A percentile compares a stretch with the other conserved stretches of the same genome.
Conservation (phyloP, 352 stramenopile genomes). For the Pythium pectinolyticum region DNA sequence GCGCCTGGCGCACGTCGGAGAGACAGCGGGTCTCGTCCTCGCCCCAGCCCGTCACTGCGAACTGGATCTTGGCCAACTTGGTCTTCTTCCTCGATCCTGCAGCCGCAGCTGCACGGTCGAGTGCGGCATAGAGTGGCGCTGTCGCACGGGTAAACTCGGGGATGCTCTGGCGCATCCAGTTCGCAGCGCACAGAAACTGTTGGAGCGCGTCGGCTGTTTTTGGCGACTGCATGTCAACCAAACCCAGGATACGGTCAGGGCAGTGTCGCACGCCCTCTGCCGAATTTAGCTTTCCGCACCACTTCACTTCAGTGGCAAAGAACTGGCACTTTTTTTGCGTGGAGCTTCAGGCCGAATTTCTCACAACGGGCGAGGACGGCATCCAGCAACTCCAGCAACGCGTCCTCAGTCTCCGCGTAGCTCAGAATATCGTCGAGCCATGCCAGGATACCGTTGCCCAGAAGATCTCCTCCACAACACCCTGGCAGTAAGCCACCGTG, state of each 20-base stretch:
- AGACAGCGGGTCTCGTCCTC: no score
- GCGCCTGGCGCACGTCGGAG: no score
- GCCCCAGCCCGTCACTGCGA: no score
- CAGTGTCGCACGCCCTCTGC: neutral
- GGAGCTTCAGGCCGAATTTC: neutral
- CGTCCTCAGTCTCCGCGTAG: conserved; percentile 17
- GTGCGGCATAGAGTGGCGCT: no score
- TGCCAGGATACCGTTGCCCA: no score
- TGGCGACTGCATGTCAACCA: neutral
- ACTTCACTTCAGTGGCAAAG: neutral
- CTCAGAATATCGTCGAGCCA: conserved; percentile 31
- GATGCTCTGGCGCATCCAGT: neutral
- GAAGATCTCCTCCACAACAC: conserved; percentile 16
- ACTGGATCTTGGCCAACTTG: no score
- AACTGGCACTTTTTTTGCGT: neutral
- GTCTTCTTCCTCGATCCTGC: no score
- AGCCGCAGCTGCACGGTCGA: no score
- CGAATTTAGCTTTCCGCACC: neutral
- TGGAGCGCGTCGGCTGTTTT: neutral
- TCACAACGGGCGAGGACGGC: conserved; percentile 4
- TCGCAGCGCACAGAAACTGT: neutral
- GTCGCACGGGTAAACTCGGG: neutral
- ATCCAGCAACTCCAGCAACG: conserved; percentile 7
- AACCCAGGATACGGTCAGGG: neutral
- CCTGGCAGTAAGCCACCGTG: conserved; percentile 17